Base-by-base conservation (phyloP, 2,329 filamentous ascomycete genomes). In the Fusarium liriodendri region DNA sequence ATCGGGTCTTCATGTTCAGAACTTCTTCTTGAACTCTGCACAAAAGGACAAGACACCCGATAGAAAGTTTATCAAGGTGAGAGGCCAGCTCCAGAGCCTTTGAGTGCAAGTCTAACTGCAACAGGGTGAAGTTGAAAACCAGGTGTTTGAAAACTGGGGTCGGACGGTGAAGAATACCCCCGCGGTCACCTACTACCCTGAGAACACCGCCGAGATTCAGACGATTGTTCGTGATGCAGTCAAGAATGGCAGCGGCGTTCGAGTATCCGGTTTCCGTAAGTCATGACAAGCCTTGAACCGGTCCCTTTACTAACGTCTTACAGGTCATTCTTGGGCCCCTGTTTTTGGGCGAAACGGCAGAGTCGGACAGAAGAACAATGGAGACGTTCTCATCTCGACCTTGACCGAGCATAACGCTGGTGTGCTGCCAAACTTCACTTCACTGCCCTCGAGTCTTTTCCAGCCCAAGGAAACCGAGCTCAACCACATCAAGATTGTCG, bases 101-200 rank as follows among this genome's bases (percentile, higher is more conserved):
- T 22, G 22, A 22, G 22, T 22, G 2, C 2, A 29, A 14, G 11
- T 52, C 47, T 52, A 2, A 52, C 18, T 11, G 13, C 3, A 52
- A 8, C 0, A 52, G 47, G 47, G 47, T 4, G 10, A 52, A n/a
- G 47, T 32, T n/a, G 27, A 18, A 11, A 52, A 52, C 10, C 25
- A n/a, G 47, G 47, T 52, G 10, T 52, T 52, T 52, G 47, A 52
- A 32, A 52, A 52, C 47, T 52, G 47, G 47, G 47, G 47, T 8
- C 25, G 47, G 18, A 52, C 47, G 0, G 47, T 52, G 25, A 52
- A 52, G 18, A 52, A 52, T 6, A 52, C 47, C 1, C 47, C 47
- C 2, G 47, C 47, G 5, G 7, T 52, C 47, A 52, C 47, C 2
- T 32, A 32, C 27, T 52, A 52, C 1, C 47, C 47, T 0, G 47